Conservation (phyloP, 1,139 yeast species). For the Saccharomycopsis hybrid region DNA sequence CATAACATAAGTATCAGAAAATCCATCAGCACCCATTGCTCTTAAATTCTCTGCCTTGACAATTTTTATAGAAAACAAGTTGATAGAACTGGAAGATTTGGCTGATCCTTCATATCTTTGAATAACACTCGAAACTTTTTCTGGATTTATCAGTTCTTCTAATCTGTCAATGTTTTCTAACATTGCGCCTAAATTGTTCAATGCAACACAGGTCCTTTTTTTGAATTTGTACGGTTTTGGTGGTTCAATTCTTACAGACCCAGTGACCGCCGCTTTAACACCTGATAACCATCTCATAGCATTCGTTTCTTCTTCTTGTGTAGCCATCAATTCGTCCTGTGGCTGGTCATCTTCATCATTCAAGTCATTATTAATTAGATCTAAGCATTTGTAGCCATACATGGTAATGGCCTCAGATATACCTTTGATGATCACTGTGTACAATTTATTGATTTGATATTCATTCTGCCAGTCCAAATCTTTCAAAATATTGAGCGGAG, state of each 20-base stretch:
- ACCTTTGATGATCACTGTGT: slow-evolving; percentile 52
- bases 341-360: slow-evolving; percentile 24
- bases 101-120: slow-evolving; percentile 30
- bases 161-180: slow-evolving; percentile 50
- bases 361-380: slow-evolving; percentile 32
- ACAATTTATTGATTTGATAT: slow-evolving; percentile 51
- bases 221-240: slow-evolving; percentile 58
- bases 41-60: slow-evolving; percentile 66
- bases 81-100: slow-evolving; percentile 34
- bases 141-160: slow-evolving; percentile 61
- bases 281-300: slow-evolving; percentile 44
- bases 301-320: slow-evolving; percentile 27
- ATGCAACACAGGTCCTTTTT: slow-evolving; percentile 63
- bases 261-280: slow-evolving; percentile 39
- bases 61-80: slow-evolving; percentile 60
- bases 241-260: slow-evolving; percentile 32
- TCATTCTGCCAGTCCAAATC: slow-evolving; percentile 57
- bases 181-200: slow-evolving; percentile 65
- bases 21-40: slow-evolving; percentile 44
- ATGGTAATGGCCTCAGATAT: slow-evolving; percentile 54
- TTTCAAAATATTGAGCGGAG: slow-evolving; percentile 48
- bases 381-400: slow-evolving; percentile 44
- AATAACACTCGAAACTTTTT: slow-evolving; percentile 45
- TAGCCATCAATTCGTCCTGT: slow-evolving; percentile 26
- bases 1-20: slow-evolving; percentile 63